phyloP scores from a whole-genome alignment of 805 yeast genomes.

The Tetrapisispora arboricola region DNA sequence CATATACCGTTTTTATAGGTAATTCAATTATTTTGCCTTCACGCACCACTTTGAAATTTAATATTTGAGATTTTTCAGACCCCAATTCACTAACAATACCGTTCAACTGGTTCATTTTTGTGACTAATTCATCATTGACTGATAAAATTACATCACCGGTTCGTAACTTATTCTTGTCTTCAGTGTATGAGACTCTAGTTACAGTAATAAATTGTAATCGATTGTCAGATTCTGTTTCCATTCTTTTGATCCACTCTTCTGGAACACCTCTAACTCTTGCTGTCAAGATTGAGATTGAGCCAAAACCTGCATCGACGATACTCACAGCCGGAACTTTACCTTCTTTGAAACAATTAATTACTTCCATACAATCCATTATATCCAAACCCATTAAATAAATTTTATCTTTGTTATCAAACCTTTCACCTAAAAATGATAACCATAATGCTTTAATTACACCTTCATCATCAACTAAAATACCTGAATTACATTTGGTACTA shows the following conservation, averaged over 20 bases:
- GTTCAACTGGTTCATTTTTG: slow-evolving; percentile 57
- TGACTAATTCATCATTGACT: slow-evolving; percentile 54
- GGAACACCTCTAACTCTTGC: slow-evolving; percentile 85
- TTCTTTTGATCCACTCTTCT: slow-evolving; percentile 63
- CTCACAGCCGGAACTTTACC: slow-evolving; percentile 47
- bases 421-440: slow-evolving; percentile 76
- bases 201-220: slow-evolving; percentile 67
- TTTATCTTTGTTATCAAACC: slow-evolving; percentile 49
- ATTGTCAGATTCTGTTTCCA: slow-evolving; percentile 54
- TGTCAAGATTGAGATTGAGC: slow-evolving; percentile 53
- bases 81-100: slow-evolving; percentile 31
- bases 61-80: slow-evolving; percentile 27
- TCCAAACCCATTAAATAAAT: slow-evolving; percentile 69
- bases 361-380: slow-evolving; percentile 50
- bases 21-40: slow-evolving; percentile 54
- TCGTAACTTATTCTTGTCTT: slow-evolving; percentile 27
- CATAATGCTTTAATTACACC: slow-evolving; percentile 80
- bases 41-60: slow-evolving; percentile 60
- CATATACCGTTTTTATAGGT: slow-evolving; percentile 52
- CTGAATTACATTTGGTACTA: slow-evolving; percentile 67
- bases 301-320: slow-evolving; percentile 72
- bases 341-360: slow-evolving; percentile 42
- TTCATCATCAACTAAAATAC: slow-evolving; percentile 63
- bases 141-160: slow-evolving; percentile 73
- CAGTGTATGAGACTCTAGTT: slow-evolving; percentile 50